Conservation (phyloP, 208 protist species). For the Herpetomonas samuelpessoai region DNA sequence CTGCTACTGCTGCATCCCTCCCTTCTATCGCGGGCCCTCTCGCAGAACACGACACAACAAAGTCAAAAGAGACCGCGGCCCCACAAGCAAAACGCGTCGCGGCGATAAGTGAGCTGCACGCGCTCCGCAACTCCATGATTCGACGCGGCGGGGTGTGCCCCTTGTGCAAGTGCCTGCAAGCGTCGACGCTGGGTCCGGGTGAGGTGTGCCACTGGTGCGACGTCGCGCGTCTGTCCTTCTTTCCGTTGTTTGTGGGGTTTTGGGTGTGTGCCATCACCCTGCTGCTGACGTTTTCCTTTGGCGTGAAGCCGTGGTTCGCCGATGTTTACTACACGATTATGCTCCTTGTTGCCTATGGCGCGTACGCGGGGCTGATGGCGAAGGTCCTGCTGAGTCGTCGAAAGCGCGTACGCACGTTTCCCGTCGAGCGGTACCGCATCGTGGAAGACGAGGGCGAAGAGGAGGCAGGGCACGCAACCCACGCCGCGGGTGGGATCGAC, state of each 20-base stretch:
- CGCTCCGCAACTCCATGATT: too few relatives aligned
- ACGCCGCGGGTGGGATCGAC: too few relatives aligned
- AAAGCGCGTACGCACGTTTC: slow-evolving; percentile 5
- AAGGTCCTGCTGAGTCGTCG: slow-evolving; percentile 17
- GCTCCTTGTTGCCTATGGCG: slow-evolving; percentile 30
- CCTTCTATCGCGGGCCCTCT: too few relatives aligned
- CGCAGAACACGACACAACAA: too few relatives aligned
- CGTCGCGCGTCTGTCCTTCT: slow-evolving; percentile 42
- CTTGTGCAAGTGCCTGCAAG: slow-evolving; percentile 47
- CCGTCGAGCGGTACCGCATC: slow-evolving; percentile 1
- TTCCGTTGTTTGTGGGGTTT: slow-evolving; percentile 37
- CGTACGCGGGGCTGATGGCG: slow-evolving; percentile 14
- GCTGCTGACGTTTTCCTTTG: slow-evolving; percentile 35
- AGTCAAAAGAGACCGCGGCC: too few relatives aligned
- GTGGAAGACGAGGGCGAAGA: too few relatives aligned
- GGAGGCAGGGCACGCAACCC: too few relatives aligned
- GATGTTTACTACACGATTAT: slow-evolving; percentile 43
- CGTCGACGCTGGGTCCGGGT: slow-evolving; percentile 31
- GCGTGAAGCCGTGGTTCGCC: slow-evolving; percentile 61
- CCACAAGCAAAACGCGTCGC: too few relatives aligned
- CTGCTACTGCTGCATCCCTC: too few relatives aligned
- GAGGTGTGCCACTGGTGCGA: slow-evolving; percentile 67
- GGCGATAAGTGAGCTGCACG: too few relatives aligned
- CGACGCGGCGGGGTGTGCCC: slow-evolving; percentile 49
- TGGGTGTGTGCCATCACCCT: slow-evolving; percentile 24